These are phyloP conservation scores for Aquilaria sinensis DNA, from an alignment of 345 rosid genomes.

Conservation along the genomic window DNA sequence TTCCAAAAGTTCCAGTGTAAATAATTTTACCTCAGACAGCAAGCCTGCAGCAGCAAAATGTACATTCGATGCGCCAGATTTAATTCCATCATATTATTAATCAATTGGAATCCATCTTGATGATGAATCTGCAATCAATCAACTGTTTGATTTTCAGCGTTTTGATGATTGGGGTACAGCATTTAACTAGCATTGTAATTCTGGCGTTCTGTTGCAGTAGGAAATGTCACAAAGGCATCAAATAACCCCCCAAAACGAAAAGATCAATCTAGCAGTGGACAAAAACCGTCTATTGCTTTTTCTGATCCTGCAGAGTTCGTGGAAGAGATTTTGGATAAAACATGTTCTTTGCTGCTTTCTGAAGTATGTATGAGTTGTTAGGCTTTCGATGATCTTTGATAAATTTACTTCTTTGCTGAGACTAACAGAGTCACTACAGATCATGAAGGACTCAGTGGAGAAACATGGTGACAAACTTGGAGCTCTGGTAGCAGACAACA, in stretches of 20 bases:
- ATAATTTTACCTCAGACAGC: conserved; percentile 21
- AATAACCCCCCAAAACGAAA: conserved; percentile 27
- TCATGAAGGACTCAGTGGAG: conserved; percentile 30
- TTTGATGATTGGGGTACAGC: too few relatives aligned
- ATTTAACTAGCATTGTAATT: too few relatives aligned
- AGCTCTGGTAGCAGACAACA: conserved; percentile 33
- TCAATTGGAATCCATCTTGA: too few relatives aligned
- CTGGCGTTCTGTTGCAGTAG: conserved; percentile 23
- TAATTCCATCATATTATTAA: too few relatives aligned
- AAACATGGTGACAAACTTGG: conserved; percentile 48
- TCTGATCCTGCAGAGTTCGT: conserved; percentile 51
- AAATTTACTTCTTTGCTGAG: neutral
- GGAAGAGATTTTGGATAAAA: conserved; percentile 60
- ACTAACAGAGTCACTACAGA: conserved; percentile 27
- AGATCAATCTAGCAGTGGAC: conserved; percentile 21
- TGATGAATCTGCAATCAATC: too few relatives aligned
- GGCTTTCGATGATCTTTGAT: neutral
- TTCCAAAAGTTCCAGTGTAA: conserved; percentile 24
- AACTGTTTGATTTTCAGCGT: neutral
- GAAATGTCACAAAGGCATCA: conserved; percentile 41
- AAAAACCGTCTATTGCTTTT: conserved; percentile 19
- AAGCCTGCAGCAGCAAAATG: conserved; percentile 43
- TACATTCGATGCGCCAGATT: conserved; percentile 8
- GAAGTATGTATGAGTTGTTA: conserved; percentile 29
- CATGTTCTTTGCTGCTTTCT: conserved; percentile 48